phyloP scores from a whole-genome alignment of 2,329 filamentous ascomycete genomes.

The Metarhizium guizhouense region DNA sequence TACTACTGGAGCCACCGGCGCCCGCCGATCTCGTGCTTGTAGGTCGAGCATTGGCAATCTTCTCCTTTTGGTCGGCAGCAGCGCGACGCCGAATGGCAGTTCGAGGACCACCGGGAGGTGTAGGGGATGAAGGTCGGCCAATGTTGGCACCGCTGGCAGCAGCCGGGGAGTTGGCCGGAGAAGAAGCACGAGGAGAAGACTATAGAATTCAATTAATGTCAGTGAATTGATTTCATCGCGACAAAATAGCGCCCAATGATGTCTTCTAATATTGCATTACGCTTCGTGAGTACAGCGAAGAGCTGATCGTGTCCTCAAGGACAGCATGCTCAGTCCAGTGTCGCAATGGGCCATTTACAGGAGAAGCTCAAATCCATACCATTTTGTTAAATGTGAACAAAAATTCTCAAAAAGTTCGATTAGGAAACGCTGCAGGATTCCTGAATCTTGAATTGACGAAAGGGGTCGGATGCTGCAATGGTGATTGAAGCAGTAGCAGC shows the following conservation, averaged over 20 bases:
- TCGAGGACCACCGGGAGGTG: constrained; percentile 86
- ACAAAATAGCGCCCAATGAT: background rate
- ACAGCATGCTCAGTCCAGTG: background rate
- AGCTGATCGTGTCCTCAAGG: background rate
- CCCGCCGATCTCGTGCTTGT: constrained; percentile 88
- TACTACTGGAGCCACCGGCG: constrained; percentile 92
- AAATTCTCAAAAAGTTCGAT: constrained; percentile 12
- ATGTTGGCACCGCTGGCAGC: constrained; percentile 59
- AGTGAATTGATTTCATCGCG: background rate
- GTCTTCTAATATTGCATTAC: background rate
- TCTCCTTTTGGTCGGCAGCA: constrained; percentile 94
- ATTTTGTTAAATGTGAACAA: constrained; percentile 15
- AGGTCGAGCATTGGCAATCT: constrained; percentile 86
- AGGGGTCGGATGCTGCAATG: constrained; percentile 8
- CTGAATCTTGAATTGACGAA: constrained; percentile 13
- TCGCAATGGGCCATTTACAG: background rate
- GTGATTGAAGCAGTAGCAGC: constrained; percentile 11
- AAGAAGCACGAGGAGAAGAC: constrained; percentile 53
- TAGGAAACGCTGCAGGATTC: constrained; percentile 27
- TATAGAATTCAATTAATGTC: constrained; percentile 14
- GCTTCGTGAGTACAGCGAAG: background rate
- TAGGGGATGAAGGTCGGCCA: constrained; percentile 74
- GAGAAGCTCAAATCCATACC: constrained; percentile 17
- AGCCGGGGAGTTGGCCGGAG: constrained; percentile 47
- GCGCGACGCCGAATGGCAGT: constrained; percentile 93